These are phyloP conservation scores for Mortierella sp. DNA, from an alignment of 371 early-diverging fungal species.

Conservation along the genomic window DNA sequence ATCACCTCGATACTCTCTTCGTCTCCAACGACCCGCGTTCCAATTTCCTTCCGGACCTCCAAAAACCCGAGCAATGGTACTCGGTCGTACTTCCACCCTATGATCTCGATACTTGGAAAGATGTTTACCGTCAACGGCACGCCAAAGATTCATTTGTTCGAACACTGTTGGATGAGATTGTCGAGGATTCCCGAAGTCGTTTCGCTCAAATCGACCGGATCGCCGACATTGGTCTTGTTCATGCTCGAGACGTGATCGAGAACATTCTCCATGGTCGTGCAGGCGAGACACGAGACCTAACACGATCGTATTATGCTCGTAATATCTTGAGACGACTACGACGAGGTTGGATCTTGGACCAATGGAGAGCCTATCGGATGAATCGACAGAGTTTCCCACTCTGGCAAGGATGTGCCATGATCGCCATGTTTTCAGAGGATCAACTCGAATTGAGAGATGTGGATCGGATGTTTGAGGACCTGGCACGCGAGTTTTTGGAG, in stretches of 20 bases:
- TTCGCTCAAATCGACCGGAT: conserved; percentile 51
- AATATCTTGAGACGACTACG: conserved; percentile 34
- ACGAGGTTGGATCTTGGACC: conserved; percentile 49
- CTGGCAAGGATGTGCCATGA: conserved; percentile 49
- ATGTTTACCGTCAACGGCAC: conserved; percentile 41
- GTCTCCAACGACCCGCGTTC: neutral
- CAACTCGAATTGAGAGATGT: conserved; percentile 31
- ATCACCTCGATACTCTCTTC: neutral
- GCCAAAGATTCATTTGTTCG: conserved; percentile 37
- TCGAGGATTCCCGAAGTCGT: conserved; percentile 43
- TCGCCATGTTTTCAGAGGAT: conserved; percentile 49
- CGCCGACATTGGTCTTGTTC: conserved; percentile 34
- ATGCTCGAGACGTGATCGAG: conserved; percentile 49
- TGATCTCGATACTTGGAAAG: conserved; percentile 23
- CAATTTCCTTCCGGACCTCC: conserved; percentile 24
- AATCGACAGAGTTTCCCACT: conserved; percentile 38
- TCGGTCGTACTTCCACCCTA: conserved; percentile 29
- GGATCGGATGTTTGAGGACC: conserved; percentile 36
- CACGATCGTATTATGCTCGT: conserved; percentile 43
- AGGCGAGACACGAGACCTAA: conserved; percentile 29
- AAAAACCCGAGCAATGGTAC: conserved; percentile 30
- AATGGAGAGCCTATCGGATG: conserved; percentile 41
- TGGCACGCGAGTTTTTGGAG: conserved; percentile 39
- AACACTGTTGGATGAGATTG: conserved; percentile 34
- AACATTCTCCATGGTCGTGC: conserved; percentile 31